Conservation (phyloP, 2,329 filamentous ascomycete genomes). For the Thelonectria rubi region DNA sequence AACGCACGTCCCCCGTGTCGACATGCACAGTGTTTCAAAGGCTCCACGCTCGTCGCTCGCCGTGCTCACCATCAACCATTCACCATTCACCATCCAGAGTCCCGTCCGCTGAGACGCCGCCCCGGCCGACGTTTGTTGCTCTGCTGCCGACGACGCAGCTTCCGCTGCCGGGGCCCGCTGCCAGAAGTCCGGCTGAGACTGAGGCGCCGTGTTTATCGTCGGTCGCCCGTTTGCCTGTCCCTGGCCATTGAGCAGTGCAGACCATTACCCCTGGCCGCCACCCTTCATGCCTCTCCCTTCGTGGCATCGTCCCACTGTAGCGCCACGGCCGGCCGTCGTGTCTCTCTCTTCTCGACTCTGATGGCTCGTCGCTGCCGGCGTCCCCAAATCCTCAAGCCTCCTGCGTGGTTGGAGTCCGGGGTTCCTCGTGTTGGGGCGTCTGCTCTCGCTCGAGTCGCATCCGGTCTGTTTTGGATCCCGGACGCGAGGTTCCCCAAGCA, state of each 20-base stretch:
- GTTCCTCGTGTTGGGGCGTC: slow-evolving; percentile 9
- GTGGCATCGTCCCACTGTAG: slow-evolving; percentile 41
- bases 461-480: background rate
- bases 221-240: slow-evolving; percentile 1
- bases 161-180: slow-evolving; percentile 4
- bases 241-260: slow-evolving; percentile 12
- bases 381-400: slow-evolving; percentile 7
- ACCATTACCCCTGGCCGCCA: slow-evolving; percentile 16
- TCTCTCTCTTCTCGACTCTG: slow-evolving; percentile 6
- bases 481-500: background rate
- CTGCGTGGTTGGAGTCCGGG: slow-evolving; percentile 11
- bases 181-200: slow-evolving; percentile 12
- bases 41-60: background rate
- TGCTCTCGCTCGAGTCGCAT: background rate
- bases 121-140: background rate
- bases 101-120: slow-evolving; percentile 20
- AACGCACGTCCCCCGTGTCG: slow-evolving; percentile 3
- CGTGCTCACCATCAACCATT: slow-evolving; percentile 17
- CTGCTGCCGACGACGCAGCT: slow-evolving; percentile 1
- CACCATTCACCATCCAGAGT: slow-evolving; percentile 3
- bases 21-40: background rate
- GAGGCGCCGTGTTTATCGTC: slow-evolving; percentile 26
- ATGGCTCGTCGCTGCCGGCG: slow-evolving; percentile 7
- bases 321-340: slow-evolving; percentile 32
- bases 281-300: slow-evolving; percentile 36